Evolutionary conservation across 2,329 filamentous ascomycete species (phyloP), one percentile per base, ranked within the genome.

Genomic region (Fusarium xylarioides): DNA sequence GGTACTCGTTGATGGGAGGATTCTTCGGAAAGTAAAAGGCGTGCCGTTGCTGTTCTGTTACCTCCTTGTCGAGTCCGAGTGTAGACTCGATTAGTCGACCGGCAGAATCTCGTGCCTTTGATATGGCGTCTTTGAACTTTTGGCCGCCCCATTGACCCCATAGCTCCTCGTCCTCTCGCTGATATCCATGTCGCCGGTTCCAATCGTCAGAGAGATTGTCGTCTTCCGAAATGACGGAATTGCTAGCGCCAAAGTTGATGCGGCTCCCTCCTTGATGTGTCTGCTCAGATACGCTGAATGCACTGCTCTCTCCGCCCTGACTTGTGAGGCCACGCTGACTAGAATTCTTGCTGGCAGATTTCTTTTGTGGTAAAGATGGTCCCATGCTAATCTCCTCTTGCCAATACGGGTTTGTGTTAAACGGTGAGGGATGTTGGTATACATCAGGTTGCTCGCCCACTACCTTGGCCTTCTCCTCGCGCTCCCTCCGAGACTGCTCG

Each of bases 341-440:
- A 55, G 83, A 84, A 78, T 85, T 90, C 83, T 87, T 90, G 82
- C 82, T 89, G 73, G 79, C 83, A 65, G 87, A 83, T 80, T 91
- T 88, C 77, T 91, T 91, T 37, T 58, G 55, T 19, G 91, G 91
- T 40, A 93, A 87, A 7, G 89, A 90, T 5, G 95, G 95, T 0
- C 95, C 95, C 83, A 95, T 88, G 70, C 86, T 87, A 74, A 98
- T 97, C 82, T 98, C 95, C 79, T 96, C 93, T 37, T 88, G 86
- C 95, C 95, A 98, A 82, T 93, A 94, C 18, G 92, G 91, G 78
- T 98, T 98, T 34, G 94, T 97, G 78, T 91, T 92, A 77, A 94
- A 96, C 2, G 94, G 93, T 49, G 91, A 90, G 4, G 92, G 95
- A 77, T 98, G 95, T 56, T 90, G 87, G 81, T 97, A 96, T 16